A percentile compares a stretch with the other conserved stretches of the same genome.
phyloP scores from a whole-genome alignment of 2,329 filamentous ascomycete genomes.

The Shiraia bambusicola region DNA sequence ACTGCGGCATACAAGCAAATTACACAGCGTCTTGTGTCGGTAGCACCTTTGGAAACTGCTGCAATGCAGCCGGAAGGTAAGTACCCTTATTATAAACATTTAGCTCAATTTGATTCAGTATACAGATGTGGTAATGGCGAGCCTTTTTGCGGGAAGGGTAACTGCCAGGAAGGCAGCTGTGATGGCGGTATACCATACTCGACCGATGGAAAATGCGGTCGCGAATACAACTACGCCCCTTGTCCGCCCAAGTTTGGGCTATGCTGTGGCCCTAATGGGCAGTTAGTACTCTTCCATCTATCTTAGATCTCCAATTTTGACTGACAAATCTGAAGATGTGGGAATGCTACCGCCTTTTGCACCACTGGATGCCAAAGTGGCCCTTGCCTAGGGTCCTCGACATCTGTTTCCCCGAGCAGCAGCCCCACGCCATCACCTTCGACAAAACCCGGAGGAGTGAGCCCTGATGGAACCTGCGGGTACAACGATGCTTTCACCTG shows the following conservation, averaged over 20 bases:
- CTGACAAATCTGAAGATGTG: slow-evolving; percentile 5
- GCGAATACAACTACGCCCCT: neutral
- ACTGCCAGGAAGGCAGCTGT: slow-evolving; percentile 9
- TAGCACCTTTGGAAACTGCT: slow-evolving; percentile 9
- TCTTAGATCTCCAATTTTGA: slow-evolving; percentile 7
- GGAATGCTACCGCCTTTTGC: slow-evolving; percentile 8
- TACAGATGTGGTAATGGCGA: neutral
- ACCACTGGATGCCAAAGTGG: slow-evolving; percentile 18
- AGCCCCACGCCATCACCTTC: neutral
- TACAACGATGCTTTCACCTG: slow-evolving; percentile 18
- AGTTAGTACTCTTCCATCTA: slow-evolving; percentile 8
- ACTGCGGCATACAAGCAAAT: slow-evolving; percentile 6
- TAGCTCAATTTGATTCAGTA: too few species aligned
- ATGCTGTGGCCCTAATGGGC: slow-evolving; percentile 6
- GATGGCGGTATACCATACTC: slow-evolving; percentile 1
- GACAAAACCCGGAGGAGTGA: slow-evolving; percentile 1
- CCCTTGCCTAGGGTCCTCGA: slow-evolving; percentile 4
- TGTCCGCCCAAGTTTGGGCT: neutral
- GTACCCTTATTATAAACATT: neutral
- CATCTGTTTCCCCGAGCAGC: slow-evolving; percentile 3
- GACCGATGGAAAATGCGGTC: slow-evolving; percentile 10
- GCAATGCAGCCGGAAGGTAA: slow-evolving; percentile 1
- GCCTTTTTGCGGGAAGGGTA: slow-evolving; percentile 2
- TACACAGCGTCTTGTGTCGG: slow-evolving; percentile 4
- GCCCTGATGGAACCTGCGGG: slow-evolving; percentile 18